These are phyloP conservation scores for Rhizopus arrhizus DNA, from an alignment of 371 early-diverging fungal species.

Conservation along the genomic window DNA sequence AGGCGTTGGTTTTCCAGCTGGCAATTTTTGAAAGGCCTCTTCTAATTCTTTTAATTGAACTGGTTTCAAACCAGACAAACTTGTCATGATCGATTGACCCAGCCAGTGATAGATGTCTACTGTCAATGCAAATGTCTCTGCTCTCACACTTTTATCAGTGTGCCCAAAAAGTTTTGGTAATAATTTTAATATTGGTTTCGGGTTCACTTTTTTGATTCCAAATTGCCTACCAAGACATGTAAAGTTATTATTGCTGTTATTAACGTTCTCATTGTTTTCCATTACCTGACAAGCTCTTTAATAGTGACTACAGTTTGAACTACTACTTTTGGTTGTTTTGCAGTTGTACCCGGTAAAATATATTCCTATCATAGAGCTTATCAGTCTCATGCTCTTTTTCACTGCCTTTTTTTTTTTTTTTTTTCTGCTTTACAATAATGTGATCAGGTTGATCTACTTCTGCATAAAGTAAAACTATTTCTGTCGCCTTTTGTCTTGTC, in stretches of 20 bases:
- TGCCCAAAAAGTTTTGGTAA: constrained; percentile 91
- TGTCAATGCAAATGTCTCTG: constrained; percentile 73
- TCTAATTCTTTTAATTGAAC: constrained; percentile 91
- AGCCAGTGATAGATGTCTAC: constrained; percentile 84
- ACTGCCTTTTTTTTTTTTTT: neutral
- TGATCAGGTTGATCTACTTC: constrained; percentile 86
- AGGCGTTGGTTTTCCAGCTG: constrained; percentile 67
- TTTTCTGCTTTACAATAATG: constrained; percentile 65
- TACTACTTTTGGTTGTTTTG: constrained; percentile 92
- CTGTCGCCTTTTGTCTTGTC: constrained; percentile 77
- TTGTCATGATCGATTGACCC: constrained; percentile 67
- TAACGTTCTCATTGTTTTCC: too few species aligned
- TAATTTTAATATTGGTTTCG: constrained; percentile 83
- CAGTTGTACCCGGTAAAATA: constrained; percentile 73
- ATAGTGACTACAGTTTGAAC: constrained; percentile 73
- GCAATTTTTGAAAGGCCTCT: constrained; percentile 76
- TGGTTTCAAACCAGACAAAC: constrained; percentile 73
- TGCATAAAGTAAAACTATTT: constrained; percentile 80
- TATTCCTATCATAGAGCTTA: constrained; percentile 58
- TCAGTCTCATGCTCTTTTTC: neutral
- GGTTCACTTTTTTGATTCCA: constrained; percentile 77
- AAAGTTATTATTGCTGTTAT: too few species aligned
- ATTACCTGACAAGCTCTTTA: constrained; percentile 65
- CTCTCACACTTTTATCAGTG: constrained; percentile 90
- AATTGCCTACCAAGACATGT: constrained; percentile 52